Percentiles rank a stretch among this genome's conserved stretches.
Evolutionary conservation across 441 rosid species (phyloP).

Genomic region (Metrosideros polymorpha): DNA sequence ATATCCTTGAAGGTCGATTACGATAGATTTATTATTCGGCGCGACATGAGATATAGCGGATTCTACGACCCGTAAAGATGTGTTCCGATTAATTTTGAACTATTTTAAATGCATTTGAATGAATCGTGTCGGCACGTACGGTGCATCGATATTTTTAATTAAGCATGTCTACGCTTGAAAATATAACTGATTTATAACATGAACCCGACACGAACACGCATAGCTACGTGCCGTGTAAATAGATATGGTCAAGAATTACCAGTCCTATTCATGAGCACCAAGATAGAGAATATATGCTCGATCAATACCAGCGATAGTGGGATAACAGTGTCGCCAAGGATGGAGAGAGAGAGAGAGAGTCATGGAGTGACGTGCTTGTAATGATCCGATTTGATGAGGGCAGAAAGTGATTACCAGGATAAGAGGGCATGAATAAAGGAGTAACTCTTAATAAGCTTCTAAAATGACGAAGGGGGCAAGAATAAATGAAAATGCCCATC

Average conservation of each 20-base stretch:
- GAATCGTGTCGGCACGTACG: accelerated
- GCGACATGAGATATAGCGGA: neutral
- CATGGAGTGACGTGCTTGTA: neutral
- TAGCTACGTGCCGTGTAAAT: neutral
- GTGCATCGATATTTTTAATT: accelerated
- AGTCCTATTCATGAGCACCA: too few relatives aligned
- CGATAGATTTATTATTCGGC: too few relatives aligned
- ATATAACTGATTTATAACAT: neutral
- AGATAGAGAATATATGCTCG: neutral
- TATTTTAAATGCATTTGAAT: accelerated
- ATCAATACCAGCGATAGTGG: neutral
- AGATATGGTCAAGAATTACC: neutral
- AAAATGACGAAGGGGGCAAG: neutral
- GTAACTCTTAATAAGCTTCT: neutral
- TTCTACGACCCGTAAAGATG: neutral
- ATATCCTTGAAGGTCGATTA: neutral
- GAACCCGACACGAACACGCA: neutral
- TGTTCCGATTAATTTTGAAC: neutral
- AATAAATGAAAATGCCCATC: neutral
- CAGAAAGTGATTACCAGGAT: accelerated
- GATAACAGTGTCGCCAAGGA: too few relatives aligned
- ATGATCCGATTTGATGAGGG: neutral
- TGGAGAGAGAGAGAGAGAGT: neutral
- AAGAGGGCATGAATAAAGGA: accelerated
- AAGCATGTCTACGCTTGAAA: neutral